A percentile compares a stretch with the other conserved stretches of the same genome.
Evolutionary conservation across 768 basidiomycete species (phyloP).

Genomic region (Termitomyces sp.): DNA sequence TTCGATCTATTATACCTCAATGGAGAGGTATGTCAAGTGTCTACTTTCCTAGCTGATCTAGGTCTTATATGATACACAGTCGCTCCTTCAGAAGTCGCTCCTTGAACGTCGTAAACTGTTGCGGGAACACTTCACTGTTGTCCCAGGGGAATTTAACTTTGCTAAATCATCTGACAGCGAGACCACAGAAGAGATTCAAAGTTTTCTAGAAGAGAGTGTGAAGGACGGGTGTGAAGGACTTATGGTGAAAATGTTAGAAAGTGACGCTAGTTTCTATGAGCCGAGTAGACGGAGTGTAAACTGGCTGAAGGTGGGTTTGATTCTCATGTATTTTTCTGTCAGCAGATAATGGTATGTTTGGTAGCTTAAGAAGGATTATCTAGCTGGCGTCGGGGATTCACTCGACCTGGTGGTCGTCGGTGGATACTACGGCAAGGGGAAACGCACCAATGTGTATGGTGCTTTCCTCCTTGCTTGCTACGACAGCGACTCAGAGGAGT

Average conservation of each 20-base stretch:
- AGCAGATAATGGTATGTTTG: background rate
- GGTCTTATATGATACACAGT: constrained; percentile 38
- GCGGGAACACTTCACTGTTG: constrained; percentile 72
- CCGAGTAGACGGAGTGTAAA: constrained; percentile 94
- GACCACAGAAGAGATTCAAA: constrained; percentile 89
- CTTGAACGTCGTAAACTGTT: constrained; percentile 75
- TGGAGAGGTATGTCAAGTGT: constrained; percentile 67
- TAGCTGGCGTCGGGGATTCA: constrained; percentile 94
- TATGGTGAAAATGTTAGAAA: constrained; percentile 99
- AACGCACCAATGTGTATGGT: constrained; percentile 95
- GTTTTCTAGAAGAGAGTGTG: constrained; percentile 93
- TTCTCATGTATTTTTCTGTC: background rate
- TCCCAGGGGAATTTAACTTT: constrained; percentile 89
- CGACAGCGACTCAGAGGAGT: constrained; percentile 91
- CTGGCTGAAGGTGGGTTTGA: constrained; percentile 82
- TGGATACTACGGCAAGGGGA: constrained; percentile 96
- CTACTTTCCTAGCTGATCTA: background rate
- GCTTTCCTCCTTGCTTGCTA: constrained; percentile 98
- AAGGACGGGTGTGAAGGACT: constrained; percentile 98
- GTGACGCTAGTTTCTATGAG: constrained; percentile 89
- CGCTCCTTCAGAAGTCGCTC: constrained; percentile 75
- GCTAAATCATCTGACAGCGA: constrained; percentile 89
- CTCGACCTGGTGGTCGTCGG: constrained; percentile 98
- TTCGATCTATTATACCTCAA: constrained; percentile 97
- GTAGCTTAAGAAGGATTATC: constrained; percentile 98